phyloP scores from a whole-genome alignment of 2,329 filamentous ascomycete genomes.

The Clarireedia monteithiana region DNA sequence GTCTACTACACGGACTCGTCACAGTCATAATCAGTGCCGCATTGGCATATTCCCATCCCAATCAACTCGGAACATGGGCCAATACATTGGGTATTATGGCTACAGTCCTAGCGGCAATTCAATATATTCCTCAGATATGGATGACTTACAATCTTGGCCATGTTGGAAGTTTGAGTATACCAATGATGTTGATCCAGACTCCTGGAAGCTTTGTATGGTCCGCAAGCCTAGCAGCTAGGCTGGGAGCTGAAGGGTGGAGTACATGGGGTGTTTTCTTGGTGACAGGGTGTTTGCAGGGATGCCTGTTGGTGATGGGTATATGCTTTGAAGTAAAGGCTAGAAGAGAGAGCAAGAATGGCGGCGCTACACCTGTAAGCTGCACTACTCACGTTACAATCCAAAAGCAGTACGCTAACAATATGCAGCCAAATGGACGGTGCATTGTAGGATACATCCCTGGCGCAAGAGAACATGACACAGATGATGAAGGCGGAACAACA shows the following conservation, averaged over 20 bases:
- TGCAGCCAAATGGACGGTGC: constrained; percentile 10
- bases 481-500: constrained; percentile 14
- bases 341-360: constrained; percentile 11
- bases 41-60: constrained; percentile 55
- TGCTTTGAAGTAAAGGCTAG: constrained; percentile 53
- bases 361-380: constrained; percentile 11
- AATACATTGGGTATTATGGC: constrained; percentile 76
- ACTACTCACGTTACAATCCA: neutral
- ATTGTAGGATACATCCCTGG: constrained; percentile 13
- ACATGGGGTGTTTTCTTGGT: constrained; percentile 89
- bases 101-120: constrained; percentile 70
- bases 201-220: constrained; percentile 89
- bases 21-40: constrained; percentile 61
- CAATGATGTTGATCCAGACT: constrained; percentile 98
- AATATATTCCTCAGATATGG: constrained; percentile 93
- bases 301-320: constrained; percentile 71
- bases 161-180: constrained; percentile 85
- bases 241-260: constrained; percentile 84
- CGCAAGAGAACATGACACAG: constrained; percentile 9
- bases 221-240: constrained; percentile 68
- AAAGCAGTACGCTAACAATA: neutral
- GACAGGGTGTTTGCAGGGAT: constrained; percentile 78
- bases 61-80: constrained; percentile 68
- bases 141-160: constrained; percentile 81
- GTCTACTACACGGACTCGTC: constrained; percentile 67